Conservation (phyloP, 768 basidiomycete genomes). For the Lepiota venenata region DNA sequence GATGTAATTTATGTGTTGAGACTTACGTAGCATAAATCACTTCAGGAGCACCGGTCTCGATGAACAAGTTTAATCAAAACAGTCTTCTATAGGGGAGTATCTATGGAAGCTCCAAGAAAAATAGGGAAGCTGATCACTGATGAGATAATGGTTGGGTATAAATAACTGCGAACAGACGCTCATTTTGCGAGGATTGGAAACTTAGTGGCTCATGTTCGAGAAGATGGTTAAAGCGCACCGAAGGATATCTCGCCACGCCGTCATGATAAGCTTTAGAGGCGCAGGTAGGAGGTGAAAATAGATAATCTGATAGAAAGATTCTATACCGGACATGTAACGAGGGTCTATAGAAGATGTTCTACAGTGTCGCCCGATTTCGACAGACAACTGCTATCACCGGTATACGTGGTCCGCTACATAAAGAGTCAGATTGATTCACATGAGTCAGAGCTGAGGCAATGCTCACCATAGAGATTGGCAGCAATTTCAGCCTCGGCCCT, state of each 20-base stretch:
- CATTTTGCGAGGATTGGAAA: not conserved
- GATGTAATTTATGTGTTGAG: not conserved
- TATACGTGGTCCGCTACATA: conserved; percentile 81
- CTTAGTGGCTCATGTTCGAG: not conserved
- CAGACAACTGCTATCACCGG: conserved; percentile 42
- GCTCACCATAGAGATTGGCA: conserved; percentile 80
- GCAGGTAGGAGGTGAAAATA: not conserved
- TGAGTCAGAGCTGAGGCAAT: conserved; percentile 11
- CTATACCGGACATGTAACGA: conserved; percentile 11
- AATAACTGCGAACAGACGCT: not conserved
- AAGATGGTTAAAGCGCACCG: not conserved
- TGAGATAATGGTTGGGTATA: conserved; percentile 5
- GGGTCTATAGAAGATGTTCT: conserved; percentile 9
- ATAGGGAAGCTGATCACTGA: conserved; percentile 6
- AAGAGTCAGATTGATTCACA: conserved; percentile 21
- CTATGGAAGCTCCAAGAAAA: not conserved
- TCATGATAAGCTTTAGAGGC: not conserved
- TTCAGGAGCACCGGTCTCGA: not conserved
- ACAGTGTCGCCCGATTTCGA: conserved; percentile 9
- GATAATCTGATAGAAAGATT: conserved; percentile 11
- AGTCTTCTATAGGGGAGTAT: conserved; percentile 6
- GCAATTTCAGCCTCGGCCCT: conserved; percentile 97
- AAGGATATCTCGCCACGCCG: not conserved
- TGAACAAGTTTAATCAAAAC: not conserved
- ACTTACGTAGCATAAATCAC: conserved; percentile 2